Base-by-base conservation (phyloP, 106 monocot genomes). In the Apostasia ramifera region DNA sequence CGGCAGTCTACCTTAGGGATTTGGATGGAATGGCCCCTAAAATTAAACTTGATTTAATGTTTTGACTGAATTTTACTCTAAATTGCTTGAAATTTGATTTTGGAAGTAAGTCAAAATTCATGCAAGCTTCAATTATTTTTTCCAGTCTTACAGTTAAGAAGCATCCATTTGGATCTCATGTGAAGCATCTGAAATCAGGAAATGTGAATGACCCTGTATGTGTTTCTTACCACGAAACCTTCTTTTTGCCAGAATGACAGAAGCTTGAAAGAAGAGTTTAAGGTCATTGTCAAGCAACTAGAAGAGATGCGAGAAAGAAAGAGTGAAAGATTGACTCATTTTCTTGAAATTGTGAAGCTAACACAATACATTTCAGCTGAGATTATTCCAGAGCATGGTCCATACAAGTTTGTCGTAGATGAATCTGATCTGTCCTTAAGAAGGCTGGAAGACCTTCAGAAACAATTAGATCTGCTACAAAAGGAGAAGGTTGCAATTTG, bases 251-350 rank as follows among this genome's bases (percentile, higher is more conserved):
- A 80, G 80, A 75, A 76, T 61, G 62, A 52, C 40, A 74, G 78
- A 47, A 85, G 71, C 65, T 73, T 89, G 44, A 89, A 82, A 62
- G 92, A 81, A 70, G 88, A 88, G 69, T 67, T 88, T 15, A 75
- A 83, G 56, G 44, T 53, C 53, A 88, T 92, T 55, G n/a, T 73
- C 43, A 80, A 82, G 57, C 80, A 85, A 57, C 73, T 92, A 41
- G 92, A 85, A 66, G 88, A 82, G 51, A 81, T 88, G 88, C 55
- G 70, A 46, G 75, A 77, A 61, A 85, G 67, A 76, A 85, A 71
- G 70, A 67, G 14, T 55, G 85, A 83, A 26, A 82, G 85, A 63
- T 50, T 64, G 75, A 76, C 67, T n/a, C 73, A 83, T 57, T 88
- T 88, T 70, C 43, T 79, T 4, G 76, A 85, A 62, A 61, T 88